Base-by-base conservation (phyloP, 2,329 filamentous ascomycete species). In the Xylaria sp. region DNA sequence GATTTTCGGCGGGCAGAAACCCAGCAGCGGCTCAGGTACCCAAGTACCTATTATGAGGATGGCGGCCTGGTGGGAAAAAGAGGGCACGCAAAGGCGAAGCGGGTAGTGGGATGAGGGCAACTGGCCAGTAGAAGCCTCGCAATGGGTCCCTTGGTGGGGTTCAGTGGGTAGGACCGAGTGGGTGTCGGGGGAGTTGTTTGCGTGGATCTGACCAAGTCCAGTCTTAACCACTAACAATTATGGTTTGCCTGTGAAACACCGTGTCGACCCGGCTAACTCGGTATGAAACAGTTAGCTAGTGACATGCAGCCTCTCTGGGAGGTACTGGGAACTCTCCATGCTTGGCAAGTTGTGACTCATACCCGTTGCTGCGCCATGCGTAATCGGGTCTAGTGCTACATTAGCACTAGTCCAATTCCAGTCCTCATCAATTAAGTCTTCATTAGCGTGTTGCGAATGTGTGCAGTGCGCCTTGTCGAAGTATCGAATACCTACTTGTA, bases 291-390 rank as follows among this genome's bases (percentile, higher is more conserved):
- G 75, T 72, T 77, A 76, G 69, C 42, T 55, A 62, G 70, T 65
- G 65, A 77, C 75, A 64, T 57, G 37, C n/a, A 5, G 44, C 6
- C n/a, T 42, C n/a, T 54, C 29, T 53, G 51, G 27, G 18, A 6
- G 5, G 44, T 23, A 23, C 40, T 40, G 21, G 35, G 32, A 27
- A 27, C 29, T 23, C 61, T 63, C 29, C 23, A 29, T 53, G 67
- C 71, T 72, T 71, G 71, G 72, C 73, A 62, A 62, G 69, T 6
- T 77, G 68, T 77, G 76, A 77, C 68, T 77, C 76, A 77, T 72
- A 77, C 63, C 65, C 67, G 51, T 50, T 57, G 27, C 68, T 67
- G 63, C 47, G 69, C 54, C 60, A 57, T 67, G 63, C 63, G 6
- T 21, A 65, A 60, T 65, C 59, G n/a, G 57, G 58, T 3, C 47